Evolutionary conservation across 2,329 filamentous ascomycete genomes (phyloP).

Genomic region (Fusarium coffeatum): DNA sequence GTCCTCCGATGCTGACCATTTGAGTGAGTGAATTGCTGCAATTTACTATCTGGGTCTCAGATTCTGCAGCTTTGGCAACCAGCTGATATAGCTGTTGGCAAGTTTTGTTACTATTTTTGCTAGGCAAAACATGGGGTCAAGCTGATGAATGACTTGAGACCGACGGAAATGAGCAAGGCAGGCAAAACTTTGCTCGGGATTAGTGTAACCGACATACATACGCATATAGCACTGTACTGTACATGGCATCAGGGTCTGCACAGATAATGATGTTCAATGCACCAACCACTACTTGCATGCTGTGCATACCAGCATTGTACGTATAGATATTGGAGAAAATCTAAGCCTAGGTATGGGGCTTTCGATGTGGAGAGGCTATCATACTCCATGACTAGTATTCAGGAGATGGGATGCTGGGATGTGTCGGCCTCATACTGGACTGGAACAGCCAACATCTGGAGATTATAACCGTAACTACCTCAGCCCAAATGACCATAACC

Average conservation of each 20-base stretch:
- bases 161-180: conserved; percentile 13
- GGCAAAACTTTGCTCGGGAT: conserved; percentile 20
- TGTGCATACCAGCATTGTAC: background rate
- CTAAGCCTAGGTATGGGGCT: conserved; percentile 7
- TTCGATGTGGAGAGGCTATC: conserved; percentile 17
- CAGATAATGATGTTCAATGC: conserved; percentile 40
- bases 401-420: conserved; percentile 20
- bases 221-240: no score
- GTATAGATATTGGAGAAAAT: background rate
- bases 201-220: conserved; percentile 8
- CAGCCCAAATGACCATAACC: conserved; percentile 5
- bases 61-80: background rate
- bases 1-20: conserved; percentile 12
- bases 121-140: conserved; percentile 5
- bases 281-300: conserved; percentile 18
- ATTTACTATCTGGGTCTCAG: background rate
- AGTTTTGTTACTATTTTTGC: background rate
- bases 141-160: conserved; percentile 13
- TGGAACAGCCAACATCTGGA: conserved; percentile 6
- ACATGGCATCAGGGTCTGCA: conserved; percentile 31
- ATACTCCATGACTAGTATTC: conserved; percentile 19
- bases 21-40: background rate
- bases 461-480: background rate
- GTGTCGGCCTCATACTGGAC: conserved; percentile 1
- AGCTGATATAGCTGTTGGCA: background rate